These are phyloP conservation scores for Phialophora tarda DNA, from an alignment of 2,329 filamentous ascomycete genomes.

Conservation along the genomic window DNA sequence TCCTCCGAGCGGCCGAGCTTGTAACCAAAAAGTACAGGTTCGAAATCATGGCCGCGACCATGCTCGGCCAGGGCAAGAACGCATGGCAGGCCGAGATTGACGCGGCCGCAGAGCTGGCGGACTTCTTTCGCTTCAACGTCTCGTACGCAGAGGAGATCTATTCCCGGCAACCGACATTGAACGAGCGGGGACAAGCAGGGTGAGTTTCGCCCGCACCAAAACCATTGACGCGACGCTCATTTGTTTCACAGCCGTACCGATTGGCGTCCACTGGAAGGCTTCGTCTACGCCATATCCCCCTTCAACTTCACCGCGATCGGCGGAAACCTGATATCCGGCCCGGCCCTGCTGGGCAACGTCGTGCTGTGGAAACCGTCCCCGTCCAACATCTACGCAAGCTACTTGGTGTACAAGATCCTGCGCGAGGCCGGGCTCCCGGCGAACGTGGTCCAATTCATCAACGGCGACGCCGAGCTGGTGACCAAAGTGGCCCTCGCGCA, in stretches of 20 bases:
- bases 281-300: constrained; percentile 85
- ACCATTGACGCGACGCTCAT: constrained; percentile 41
- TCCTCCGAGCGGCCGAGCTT: constrained; percentile 93
- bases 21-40: constrained; percentile 91
- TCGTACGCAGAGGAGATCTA: constrained; percentile 92
- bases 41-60: constrained; percentile 93
- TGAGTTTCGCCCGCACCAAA: constrained; percentile 49
- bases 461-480: constrained; percentile 78
- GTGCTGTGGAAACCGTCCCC: constrained; percentile 91
- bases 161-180: constrained; percentile 80
- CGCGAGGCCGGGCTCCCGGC: constrained; percentile 82
- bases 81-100: constrained; percentile 99
- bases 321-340: constrained; percentile 77
- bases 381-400: constrained; percentile 78
- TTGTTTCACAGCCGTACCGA: constrained; percentile 57
- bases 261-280: constrained; percentile 82
- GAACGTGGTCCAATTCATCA: constrained; percentile 85
- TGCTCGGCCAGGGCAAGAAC: constrained; percentile 97
- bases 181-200: constrained; percentile 82
- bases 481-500: constrained; percentile 75
- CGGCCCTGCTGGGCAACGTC: constrained; percentile 85
- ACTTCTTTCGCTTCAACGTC: constrained; percentile 94
- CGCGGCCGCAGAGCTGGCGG: constrained; percentile 85
- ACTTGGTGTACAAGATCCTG: constrained; percentile 84
- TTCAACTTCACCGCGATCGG: constrained; percentile 97